Evolutionary conservation across 2,329 filamentous ascomycete species (phyloP), one percentile per base, ranked within the genome.

Genomic region (Trichoderma sp.): DNA sequence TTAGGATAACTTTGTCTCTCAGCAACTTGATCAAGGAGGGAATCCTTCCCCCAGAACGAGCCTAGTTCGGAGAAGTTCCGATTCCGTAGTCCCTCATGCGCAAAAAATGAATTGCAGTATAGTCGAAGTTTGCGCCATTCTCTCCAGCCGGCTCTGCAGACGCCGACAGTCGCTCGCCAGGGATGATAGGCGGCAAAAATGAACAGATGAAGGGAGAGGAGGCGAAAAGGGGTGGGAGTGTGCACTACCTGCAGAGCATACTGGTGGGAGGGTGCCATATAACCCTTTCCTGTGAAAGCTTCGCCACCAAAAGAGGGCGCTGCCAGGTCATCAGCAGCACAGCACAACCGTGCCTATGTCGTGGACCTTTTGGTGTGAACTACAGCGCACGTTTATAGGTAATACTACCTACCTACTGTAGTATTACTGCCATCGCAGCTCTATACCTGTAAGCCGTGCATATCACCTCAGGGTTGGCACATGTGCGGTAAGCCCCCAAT

Each of bases 61-160:
- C 21, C 40, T 59, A 52, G 27, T 29, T 67, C 64, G 64, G 64
- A 67, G 55, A 67, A 67, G 55, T 67, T 67, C 64, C 64, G 64
- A 58, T 52, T 13, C 37, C 43, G 55, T 43, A 37, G 27, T 43
- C 27, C 29, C 35, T 19, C 11, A 59, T 65, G 35, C 43, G 37
- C 49, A 33, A 31, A 16, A 40, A 52, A 37, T n/a, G 43, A 31
- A 19, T 21, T 49, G 13, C 31, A 33, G 6, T 49, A 49, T 49
- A 24, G 10, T 24, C 47, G 8, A 24, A 1, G 21, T n/a, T 49
- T 49, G 21, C 43, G 47, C 47, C n/a, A 21, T 49, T 21, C n/a
- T 62, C 31, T 31, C 21, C 21, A 11, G 49, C 53, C 27, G 19
- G 37, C 14, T 57, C 56, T n/a, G 40, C 53, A 66, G 11, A 29